phyloP scores from a whole-genome alignment of 2,329 filamentous ascomycete genomes.

The Diaporthe longicolla region DNA sequence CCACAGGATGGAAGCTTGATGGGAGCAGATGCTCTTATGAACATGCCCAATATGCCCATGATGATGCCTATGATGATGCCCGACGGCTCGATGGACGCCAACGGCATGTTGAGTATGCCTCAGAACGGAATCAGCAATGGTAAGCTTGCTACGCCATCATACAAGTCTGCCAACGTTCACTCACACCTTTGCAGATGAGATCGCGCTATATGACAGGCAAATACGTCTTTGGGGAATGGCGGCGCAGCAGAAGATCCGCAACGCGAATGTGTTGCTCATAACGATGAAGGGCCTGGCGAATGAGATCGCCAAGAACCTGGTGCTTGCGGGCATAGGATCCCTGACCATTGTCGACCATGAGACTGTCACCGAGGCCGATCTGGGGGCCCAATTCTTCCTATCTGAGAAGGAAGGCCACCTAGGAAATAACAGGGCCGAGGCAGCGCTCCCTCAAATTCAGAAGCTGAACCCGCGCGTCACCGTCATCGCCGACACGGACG shows the following conservation, averaged over 20 bases:
- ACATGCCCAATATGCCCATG: slow-evolving; percentile 49
- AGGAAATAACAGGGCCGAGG: slow-evolving; percentile 87
- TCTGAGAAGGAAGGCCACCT: slow-evolving; percentile 74
- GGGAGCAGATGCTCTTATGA: slow-evolving; percentile 45
- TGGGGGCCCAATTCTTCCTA: slow-evolving; percentile 88
- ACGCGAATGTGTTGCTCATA: slow-evolving; percentile 90
- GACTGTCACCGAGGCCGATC: slow-evolving; percentile 80
- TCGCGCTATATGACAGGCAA: slow-evolving; percentile 96
- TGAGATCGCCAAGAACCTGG: slow-evolving; percentile 97
- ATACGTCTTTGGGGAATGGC: slow-evolving; percentile 98
- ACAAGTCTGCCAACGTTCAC: slow-evolving; percentile 5
- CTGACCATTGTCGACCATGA: slow-evolving; percentile 90
- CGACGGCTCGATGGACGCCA: slow-evolving; percentile 48
- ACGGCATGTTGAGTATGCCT: slow-evolving; percentile 39
- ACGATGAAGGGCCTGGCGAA: slow-evolving; percentile 90
- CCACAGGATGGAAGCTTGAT: slow-evolving; percentile 44
- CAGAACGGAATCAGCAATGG: slow-evolving; percentile 42
- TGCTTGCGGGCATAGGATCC: slow-evolving; percentile 91
- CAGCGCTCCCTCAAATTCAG: slow-evolving; percentile 81
- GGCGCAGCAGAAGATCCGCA: slow-evolving; percentile 92
- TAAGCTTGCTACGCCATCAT: slow-evolving; percentile 3
- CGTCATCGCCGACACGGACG: slow-evolving; percentile 77
- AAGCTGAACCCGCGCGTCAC: slow-evolving; percentile 91
- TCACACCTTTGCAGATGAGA: slow-evolving; percentile 77
- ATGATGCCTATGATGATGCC: slow-evolving; percentile 52